A percentile compares a stretch with the other conserved stretches of the same genome.
These are phyloP conservation scores for Fusarium metavorans DNA, from an alignment of 2,329 filamentous ascomycete genomes.

Conservation along the genomic window DNA sequence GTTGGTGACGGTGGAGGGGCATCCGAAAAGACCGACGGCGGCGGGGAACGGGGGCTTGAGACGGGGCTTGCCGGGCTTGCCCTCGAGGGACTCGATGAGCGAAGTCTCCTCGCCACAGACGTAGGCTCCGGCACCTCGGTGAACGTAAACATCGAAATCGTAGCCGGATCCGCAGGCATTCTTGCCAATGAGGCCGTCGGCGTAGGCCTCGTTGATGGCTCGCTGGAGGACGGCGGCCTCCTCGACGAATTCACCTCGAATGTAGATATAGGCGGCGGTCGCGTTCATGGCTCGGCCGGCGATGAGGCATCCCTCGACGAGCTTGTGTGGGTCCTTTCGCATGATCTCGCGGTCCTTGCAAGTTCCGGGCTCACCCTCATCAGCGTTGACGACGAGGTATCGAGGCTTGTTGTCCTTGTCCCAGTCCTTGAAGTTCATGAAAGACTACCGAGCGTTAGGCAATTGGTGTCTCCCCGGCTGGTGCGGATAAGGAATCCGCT, in stretches of 20 bases:
- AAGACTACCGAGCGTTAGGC: slow-evolving; percentile 72
- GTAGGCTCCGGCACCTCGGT: slow-evolving; percentile 97
- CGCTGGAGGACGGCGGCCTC: slow-evolving; percentile 93
- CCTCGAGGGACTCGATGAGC: slow-evolving; percentile 96
- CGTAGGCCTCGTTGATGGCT: slow-evolving; percentile 98
- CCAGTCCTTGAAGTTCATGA: slow-evolving; percentile 99
- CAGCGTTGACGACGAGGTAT: slow-evolving; percentile 97
- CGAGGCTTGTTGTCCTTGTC: slow-evolving; percentile 96
- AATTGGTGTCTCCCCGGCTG: slow-evolving; percentile 37
- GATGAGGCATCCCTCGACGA: slow-evolving; percentile 95
- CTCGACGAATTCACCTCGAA: slow-evolving; percentile 97
- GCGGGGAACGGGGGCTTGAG: slow-evolving; percentile 99
- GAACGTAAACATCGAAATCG: slow-evolving; percentile 96
- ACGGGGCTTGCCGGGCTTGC: slow-evolving; percentile 98
- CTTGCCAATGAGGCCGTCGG: slow-evolving; percentile 94
- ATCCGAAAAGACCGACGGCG: slow-evolving; percentile 96
- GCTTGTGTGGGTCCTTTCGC: slow-evolving; percentile 99
- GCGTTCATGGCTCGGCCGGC: slow-evolving; percentile 99
- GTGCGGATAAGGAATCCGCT: slow-evolving; percentile 16
- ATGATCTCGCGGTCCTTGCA: slow-evolving; percentile 99
- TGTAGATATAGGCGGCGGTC: slow-evolving; percentile 98
- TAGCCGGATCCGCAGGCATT: slow-evolving; percentile 97
- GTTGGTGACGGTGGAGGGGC: slow-evolving; percentile 97
- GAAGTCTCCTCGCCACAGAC: slow-evolving; percentile 99
- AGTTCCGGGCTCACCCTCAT: slow-evolving; percentile 98